Percentiles rank a stretch among this genome's conserved stretches.
Conservation (phyloP, 2,329 filamentous ascomycete genomes). For the Sclerotinia sclerotiorum region DNA sequence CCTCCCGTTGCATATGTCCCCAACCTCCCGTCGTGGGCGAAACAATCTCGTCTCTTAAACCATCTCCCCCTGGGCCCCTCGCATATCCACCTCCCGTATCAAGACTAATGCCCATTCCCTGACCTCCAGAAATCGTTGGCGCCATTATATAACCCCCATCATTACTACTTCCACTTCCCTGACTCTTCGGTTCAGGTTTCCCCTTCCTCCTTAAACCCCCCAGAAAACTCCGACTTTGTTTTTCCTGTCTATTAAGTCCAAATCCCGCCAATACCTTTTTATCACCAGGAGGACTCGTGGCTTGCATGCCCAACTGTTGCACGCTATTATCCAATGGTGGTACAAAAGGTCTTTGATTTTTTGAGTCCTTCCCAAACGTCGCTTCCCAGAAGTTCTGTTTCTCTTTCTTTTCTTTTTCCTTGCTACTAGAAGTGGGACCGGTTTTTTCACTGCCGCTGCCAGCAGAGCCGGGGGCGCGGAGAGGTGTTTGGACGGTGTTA, state of each 20-base stretch:
- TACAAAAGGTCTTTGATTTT: conserved; percentile 30
- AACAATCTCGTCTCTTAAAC: neutral
- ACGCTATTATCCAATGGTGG: conserved; percentile 17
- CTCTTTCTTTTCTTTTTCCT: conserved; percentile 32
- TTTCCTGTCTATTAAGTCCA: conserved; percentile 35
- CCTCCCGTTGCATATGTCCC: neutral
- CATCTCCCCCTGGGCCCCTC: neutral
- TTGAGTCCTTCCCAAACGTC: conserved; percentile 38
- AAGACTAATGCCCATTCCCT: conserved; percentile 7
- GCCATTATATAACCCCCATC: conserved; percentile 16
- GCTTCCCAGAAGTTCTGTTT: conserved; percentile 40
- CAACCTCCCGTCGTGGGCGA: neutral
- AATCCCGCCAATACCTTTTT: conserved; percentile 8
- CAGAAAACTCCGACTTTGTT: conserved; percentile 36
- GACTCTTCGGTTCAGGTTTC: conserved; percentile 23
- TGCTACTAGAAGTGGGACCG: neutral
- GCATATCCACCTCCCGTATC: neutral
- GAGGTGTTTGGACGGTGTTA: conserved; percentile 6
- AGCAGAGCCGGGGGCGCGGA: conserved; percentile 30
- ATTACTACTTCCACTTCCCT: conserved; percentile 20
- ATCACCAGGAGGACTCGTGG: conserved; percentile 32
- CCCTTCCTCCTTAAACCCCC: conserved; percentile 35
- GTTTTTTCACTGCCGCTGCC: conserved; percentile 31
- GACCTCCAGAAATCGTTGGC: neutral
- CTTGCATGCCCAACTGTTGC: conserved; percentile 20